Evolutionary conservation across 441 rosid species (phyloP).

Genomic region (Rhodomyrtus psidioides): DNA sequence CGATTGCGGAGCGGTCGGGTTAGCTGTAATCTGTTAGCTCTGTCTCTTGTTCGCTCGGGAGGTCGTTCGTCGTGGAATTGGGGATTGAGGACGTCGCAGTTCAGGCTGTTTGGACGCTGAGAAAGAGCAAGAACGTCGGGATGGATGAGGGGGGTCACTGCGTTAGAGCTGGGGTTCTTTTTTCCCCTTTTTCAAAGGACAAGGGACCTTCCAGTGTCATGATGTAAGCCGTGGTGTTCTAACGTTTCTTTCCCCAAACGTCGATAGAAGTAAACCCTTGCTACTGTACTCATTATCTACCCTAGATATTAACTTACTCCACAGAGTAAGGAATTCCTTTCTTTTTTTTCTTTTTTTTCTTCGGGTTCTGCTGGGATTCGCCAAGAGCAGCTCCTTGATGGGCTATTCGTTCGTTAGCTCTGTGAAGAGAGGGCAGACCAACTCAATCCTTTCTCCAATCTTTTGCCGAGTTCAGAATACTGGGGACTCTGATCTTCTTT

Average conservation of each 20-base stretch:
- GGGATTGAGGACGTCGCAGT: background rate
- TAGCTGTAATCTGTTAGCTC: background rate
- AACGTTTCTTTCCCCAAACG: background rate
- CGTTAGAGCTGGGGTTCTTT: background rate
- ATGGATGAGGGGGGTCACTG: background rate
- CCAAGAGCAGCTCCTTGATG: background rate
- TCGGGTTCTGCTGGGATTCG: too few relatives aligned
- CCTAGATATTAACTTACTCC: too few relatives aligned
- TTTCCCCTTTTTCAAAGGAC: background rate
- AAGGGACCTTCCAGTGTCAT: background rate
- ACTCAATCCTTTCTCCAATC: background rate
- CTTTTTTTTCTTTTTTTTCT: too few relatives aligned
- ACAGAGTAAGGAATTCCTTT: too few relatives aligned
- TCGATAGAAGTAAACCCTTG: too few relatives aligned
- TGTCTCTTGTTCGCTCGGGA: background rate
- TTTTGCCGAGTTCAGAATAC: background rate
- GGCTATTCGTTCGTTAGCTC: background rate
- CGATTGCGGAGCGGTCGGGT: background rate
- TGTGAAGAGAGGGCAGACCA: background rate
- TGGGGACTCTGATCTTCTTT: background rate
- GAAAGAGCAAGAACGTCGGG: background rate
- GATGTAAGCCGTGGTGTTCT: background rate
- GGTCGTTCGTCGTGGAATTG: background rate
- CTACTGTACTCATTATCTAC: too few relatives aligned
- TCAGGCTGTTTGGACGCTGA: background rate